phyloP scores from a whole-genome alignment of 768 basidiomycete species.

The Dacryopinax spathularia region DNA sequence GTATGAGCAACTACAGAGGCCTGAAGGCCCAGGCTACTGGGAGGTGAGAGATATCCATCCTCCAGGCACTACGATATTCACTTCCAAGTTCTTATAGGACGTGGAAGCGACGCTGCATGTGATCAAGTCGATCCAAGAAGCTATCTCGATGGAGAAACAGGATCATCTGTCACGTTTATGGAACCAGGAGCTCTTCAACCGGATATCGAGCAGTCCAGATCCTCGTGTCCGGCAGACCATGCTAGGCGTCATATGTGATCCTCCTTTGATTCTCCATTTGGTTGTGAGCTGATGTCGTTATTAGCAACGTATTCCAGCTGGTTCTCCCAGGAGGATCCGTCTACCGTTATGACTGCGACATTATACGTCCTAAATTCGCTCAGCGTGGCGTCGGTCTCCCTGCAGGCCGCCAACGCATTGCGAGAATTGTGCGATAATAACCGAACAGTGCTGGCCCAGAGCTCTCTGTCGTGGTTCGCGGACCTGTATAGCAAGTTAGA shows the following conservation, averaged over 20 bases:
- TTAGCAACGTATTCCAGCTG: slow-evolving; percentile 63
- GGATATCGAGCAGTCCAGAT: slow-evolving; percentile 49
- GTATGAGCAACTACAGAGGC: slow-evolving; percentile 35
- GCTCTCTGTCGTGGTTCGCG: slow-evolving; percentile 64
- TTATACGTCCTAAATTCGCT: slow-evolving; percentile 59
- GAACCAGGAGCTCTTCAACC: slow-evolving; percentile 52
- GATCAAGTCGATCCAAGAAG: slow-evolving; percentile 76
- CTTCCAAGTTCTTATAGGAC: slow-evolving; percentile 35
- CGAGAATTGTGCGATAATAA: slow-evolving; percentile 85
- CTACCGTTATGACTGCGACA: slow-evolving; percentile 41
- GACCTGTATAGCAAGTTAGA: slow-evolving; percentile 65
- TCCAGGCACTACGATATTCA: neutral
- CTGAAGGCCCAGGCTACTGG: slow-evolving; percentile 39
- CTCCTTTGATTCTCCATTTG: neutral
- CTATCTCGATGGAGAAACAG: slow-evolving; percentile 47
- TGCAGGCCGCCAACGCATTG: slow-evolving; percentile 65
- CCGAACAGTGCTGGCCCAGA: slow-evolving; percentile 62
- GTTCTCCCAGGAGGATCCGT: slow-evolving; percentile 44
- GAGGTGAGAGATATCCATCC: slow-evolving; percentile 37
- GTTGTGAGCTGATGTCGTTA: neutral
- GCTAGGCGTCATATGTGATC: slow-evolving; percentile 59
- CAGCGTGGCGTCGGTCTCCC: slow-evolving; percentile 46
- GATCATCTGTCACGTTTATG: slow-evolving; percentile 50
- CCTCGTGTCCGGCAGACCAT: slow-evolving; percentile 59
- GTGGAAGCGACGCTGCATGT: slow-evolving; percentile 80